These are phyloP conservation scores for Plenodomus tracheiphilus DNA, from an alignment of 2,329 filamentous ascomycete genomes.

Conservation along the genomic window DNA sequence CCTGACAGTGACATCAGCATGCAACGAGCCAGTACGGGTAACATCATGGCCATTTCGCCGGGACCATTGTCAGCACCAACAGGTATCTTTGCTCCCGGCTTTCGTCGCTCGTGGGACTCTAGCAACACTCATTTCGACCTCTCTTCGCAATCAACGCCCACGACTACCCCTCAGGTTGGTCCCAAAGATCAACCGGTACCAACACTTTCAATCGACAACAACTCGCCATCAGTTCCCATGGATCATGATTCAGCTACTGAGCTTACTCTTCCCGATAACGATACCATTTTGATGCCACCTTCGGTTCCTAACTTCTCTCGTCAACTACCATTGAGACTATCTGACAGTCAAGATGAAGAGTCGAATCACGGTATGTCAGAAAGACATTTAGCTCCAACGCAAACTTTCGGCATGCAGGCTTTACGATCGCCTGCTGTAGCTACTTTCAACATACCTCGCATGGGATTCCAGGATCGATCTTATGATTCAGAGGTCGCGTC, in stretches of 20 bases:
- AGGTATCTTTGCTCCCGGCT: constrained; percentile 41
- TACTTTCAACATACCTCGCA: constrained; percentile 23
- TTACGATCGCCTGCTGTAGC: constrained; percentile 35
- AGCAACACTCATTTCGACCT: constrained; percentile 41
- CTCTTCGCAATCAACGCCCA: constrained; percentile 33
- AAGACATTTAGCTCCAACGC: constrained; percentile 20
- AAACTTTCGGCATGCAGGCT: constrained; percentile 25
- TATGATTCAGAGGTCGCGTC: constrained; percentile 28
- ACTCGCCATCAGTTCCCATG: constrained; percentile 9
- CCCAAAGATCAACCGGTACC: constrained; percentile 43
- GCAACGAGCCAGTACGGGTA: constrained; percentile 50
- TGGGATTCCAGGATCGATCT: constrained; percentile 11
- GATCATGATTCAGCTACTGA: constrained; percentile 11
- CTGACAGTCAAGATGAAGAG: constrained; percentile 16
- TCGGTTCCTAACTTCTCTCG: constrained; percentile 45
- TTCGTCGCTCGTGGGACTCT: constrained; percentile 47
- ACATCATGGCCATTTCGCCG: constrained; percentile 47
- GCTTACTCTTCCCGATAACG: constrained; percentile 12
- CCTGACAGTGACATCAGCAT: constrained; percentile 53
- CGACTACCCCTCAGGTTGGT: constrained; percentile 40
- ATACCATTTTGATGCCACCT: constrained; percentile 15
- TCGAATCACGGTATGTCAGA: constrained; percentile 13
- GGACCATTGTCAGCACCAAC: constrained; percentile 47
- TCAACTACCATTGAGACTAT: constrained; percentile 37
- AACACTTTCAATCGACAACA: constrained; percentile 32